A percentile compares a stretch with the other conserved stretches of the same genome.
Conservation (phyloP, 129 eudicot genomes). For the Chrysanthemum makinoi region DNA sequence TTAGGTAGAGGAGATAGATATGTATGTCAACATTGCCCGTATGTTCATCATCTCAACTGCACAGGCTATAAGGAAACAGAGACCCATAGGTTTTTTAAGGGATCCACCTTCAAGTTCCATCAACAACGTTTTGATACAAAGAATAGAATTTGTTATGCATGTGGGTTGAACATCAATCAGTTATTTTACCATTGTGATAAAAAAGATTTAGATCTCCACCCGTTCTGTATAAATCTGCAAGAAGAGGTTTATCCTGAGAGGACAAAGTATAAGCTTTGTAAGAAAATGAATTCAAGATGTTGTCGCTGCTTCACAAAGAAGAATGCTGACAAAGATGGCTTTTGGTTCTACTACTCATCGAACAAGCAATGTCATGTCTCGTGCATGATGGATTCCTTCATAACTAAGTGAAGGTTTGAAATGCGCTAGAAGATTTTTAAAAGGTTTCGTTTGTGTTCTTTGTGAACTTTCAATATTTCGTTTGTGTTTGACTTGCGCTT, state of each 20-base stretch:
- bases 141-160: background rate
- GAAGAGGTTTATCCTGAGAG: background rate
- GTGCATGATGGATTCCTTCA: background rate
- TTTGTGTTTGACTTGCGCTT: no score
- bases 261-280: background rate
- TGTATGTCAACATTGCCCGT: slow-evolving; percentile 9
- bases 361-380: slow-evolving; percentile 3
- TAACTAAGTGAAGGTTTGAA: no score
- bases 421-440: no score
- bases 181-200: slow-evolving; percentile 1
- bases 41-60: slow-evolving; percentile 15
- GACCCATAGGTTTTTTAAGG: background rate
- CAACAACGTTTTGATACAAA: background rate
- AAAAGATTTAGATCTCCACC: slow-evolving; percentile 6
- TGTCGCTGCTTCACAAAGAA: background rate
- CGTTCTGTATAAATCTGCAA: slow-evolving; percentile 11
- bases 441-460: no score
- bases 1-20: slow-evolving; percentile 1
- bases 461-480: no score
- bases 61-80: background rate
- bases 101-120: slow-evolving; percentile 9
- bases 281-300: background rate
- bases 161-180: slow-evolving; percentile 2
- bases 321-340: background rate
- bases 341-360: background rate